Conservation (phyloP, 2,329 filamentous ascomycete species). For the Fusarium keratoplasticum region DNA sequence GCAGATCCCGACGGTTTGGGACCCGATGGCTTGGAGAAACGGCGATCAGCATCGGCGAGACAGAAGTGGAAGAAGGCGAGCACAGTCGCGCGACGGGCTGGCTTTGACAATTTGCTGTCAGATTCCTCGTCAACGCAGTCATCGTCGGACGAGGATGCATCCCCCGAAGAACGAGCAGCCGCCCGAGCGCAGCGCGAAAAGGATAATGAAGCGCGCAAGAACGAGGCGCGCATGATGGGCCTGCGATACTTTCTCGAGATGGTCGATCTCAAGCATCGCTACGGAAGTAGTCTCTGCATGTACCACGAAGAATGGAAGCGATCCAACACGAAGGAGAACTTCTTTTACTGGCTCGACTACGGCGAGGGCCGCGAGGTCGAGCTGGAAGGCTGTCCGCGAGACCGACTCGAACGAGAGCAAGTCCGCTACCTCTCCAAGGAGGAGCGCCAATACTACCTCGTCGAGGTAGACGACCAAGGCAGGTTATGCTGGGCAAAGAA, state of each 20-base stretch:
- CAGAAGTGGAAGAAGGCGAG: constrained; percentile 82
- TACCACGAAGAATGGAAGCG: constrained; percentile 91
- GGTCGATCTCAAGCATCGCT: constrained; percentile 88
- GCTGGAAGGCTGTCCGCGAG: constrained; percentile 77
- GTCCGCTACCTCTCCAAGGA: constrained; percentile 87
- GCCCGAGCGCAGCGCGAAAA: constrained; percentile 57
- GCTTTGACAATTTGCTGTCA: constrained; percentile 71
- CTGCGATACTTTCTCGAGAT: constrained; percentile 88
- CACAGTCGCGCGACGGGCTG: constrained; percentile 77
- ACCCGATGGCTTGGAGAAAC: constrained; percentile 13
- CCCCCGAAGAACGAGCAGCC: constrained; percentile 53
- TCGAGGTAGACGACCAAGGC: constrained; percentile 79
- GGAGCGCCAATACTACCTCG: constrained; percentile 84
- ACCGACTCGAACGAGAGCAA: constrained; percentile 79
- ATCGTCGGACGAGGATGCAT: constrained; percentile 45
- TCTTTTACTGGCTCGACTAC: constrained; percentile 93
- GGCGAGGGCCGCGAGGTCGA: constrained; percentile 80
- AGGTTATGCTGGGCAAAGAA: constrained; percentile 91
- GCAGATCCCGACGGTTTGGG: constrained; percentile 10
- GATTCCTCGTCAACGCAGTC: constrained; percentile 51
- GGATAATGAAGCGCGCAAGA: constrained; percentile 68
- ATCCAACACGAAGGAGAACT: constrained; percentile 82
- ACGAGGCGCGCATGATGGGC: constrained; percentile 82
- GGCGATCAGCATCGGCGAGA: constrained; percentile 58
- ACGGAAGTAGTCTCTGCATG: constrained; percentile 82